Evolutionary conservation across 345 rosid species (phyloP).

Genomic region (Toxicodendron radicans): DNA sequence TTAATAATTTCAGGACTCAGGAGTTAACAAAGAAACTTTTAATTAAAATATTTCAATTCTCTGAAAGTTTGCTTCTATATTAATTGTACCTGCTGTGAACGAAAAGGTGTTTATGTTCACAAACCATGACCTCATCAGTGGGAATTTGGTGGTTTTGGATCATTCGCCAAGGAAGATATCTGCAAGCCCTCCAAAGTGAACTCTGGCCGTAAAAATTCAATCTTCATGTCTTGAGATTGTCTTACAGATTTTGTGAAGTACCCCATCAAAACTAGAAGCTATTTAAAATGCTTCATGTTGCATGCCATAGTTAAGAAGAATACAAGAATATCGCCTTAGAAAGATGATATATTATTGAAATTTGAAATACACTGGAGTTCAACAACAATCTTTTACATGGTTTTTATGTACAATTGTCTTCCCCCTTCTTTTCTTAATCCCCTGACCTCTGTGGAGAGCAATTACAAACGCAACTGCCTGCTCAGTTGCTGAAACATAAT

Average conservation of each 20-base stretch:
- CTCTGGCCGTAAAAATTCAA: neutral
- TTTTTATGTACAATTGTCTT: slow-evolving; percentile 32
- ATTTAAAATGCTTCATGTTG: neutral
- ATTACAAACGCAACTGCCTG: slow-evolving; percentile 19
- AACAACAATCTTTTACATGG: slow-evolving; percentile 17
- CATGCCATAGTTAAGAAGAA: neutral
- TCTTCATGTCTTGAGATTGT: neutral
- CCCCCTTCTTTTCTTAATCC: neutral
- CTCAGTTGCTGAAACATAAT: slow-evolving; percentile 26
- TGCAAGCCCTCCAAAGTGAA: neutral
- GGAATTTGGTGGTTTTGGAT: neutral
- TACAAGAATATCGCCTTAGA: slow-evolving; percentile 1
- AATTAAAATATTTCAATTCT: neutral
- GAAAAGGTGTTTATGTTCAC: neutral
- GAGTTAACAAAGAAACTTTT: neutral
- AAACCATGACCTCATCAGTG: neutral
- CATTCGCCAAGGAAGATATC: neutral
- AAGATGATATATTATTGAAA: slow-evolving; percentile 5
- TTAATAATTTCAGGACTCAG: neutral
- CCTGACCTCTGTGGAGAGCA: slow-evolving; percentile 19
- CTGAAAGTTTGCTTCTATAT: neutral
- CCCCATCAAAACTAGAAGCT: neutral
- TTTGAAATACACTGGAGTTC: neutral
- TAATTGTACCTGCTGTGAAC: neutral
- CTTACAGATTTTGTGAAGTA: neutral